Evolutionary conservation across 805 yeast genomes (phyloP).

Genomic region (Kluyveromyces nonfermentans): DNA sequence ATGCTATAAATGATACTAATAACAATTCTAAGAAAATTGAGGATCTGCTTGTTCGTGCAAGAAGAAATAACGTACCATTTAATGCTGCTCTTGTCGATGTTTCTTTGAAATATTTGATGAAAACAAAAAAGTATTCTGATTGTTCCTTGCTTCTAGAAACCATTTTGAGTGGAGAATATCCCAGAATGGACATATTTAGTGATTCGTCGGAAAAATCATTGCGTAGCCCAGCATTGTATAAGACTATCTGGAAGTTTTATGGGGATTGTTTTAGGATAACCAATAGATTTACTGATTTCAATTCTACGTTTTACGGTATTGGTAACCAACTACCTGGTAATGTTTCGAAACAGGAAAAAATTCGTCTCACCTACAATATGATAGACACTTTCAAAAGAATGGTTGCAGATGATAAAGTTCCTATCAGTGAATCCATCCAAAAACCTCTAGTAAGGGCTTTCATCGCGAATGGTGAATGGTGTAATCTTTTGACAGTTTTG

Average conservation of each 20-base stretch:
- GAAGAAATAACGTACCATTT: constrained; percentile 20
- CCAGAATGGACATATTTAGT: background rate
- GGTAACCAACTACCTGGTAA: background rate
- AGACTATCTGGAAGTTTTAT: background rate
- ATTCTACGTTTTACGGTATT: background rate
- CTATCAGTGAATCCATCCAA: background rate
- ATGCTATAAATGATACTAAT: constrained; percentile 17
- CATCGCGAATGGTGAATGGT: constrained; percentile 1
- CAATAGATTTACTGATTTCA: background rate
- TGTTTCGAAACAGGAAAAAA: background rate
- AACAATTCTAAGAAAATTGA: constrained; percentile 21
- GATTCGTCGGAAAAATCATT: background rate
- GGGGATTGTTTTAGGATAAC: background rate
- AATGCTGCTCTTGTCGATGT: constrained; percentile 33
- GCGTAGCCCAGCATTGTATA: background rate
- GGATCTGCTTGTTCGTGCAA: constrained; percentile 26
- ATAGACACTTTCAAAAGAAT: background rate
- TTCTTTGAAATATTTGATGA: constrained; percentile 28
- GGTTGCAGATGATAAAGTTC: background rate
- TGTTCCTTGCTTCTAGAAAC: constrained; percentile 9
- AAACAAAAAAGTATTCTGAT: constrained; percentile 22
- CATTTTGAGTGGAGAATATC: background rate
- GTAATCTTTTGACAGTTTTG: background rate
- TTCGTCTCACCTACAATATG: background rate
- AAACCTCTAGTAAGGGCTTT: background rate